Conservation (phyloP, 2,329 filamentous ascomycete species). For the Scedosporium boydii region DNA sequence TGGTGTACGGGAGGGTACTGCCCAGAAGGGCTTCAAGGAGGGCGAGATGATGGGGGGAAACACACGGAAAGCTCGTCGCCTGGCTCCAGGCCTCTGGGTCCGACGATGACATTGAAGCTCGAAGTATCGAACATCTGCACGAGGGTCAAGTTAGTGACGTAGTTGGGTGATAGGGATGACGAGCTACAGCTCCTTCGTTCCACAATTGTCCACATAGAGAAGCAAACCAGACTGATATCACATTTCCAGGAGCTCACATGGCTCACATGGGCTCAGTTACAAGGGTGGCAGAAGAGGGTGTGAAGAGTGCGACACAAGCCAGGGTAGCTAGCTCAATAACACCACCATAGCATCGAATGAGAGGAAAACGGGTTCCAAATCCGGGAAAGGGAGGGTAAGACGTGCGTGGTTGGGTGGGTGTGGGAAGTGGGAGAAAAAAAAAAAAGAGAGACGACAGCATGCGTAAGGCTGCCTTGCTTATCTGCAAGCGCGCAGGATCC, state of each 20-base stretch:
- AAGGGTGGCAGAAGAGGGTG: too few species aligned
- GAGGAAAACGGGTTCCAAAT: too few species aligned
- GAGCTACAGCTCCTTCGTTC: too few species aligned
- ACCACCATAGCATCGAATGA: too few species aligned
- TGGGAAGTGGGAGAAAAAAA: background rate
- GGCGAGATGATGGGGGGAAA: constrained; percentile 4
- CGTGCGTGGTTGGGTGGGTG: background rate
- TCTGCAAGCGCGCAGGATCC: background rate
- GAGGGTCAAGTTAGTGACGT: background rate
- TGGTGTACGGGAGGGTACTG: background rate
- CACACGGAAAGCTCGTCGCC: constrained; percentile 50
- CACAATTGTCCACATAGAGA: background rate
- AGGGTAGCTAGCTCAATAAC: too few species aligned
- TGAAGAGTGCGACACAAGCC: too few species aligned
- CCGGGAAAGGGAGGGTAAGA: background rate
- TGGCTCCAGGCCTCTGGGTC: constrained; percentile 40
- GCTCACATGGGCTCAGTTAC: too few species aligned
- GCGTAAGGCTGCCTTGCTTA: background rate
- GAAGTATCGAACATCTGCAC: constrained; percentile 50
- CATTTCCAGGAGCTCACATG: background rate
- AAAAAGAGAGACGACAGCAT: background rate
- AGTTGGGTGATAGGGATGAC: background rate
- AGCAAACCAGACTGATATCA: background rate
- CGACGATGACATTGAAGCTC: constrained; percentile 47
- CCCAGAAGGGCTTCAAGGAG: background rate